Base-by-base conservation (phyloP, 345 rosid species). In the Salix suchowensis region DNA sequence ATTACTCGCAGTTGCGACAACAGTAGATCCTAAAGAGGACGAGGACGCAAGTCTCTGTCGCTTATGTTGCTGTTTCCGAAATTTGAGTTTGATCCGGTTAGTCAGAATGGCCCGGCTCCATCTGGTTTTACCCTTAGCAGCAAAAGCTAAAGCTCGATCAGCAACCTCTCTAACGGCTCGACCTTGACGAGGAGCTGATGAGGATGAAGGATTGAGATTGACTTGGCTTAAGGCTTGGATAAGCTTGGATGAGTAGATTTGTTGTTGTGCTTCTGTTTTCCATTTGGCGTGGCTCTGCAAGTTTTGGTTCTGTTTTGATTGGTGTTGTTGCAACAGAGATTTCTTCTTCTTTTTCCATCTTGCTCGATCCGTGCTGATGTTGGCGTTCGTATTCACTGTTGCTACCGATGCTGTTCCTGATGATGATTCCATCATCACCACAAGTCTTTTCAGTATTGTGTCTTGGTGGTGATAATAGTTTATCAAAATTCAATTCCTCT, bases 21-120 rank as follows among this genome's bases (percentile, higher is more conserved):
- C 19, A 13, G 52, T 58, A 23, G 64, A 23, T 24, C 75, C 71
- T 32, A 75, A n/a, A 10, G 74, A 40, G 2, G 80, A n/a, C 3
- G 83, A 80, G 10, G 80, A 62, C 21, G 79, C 74, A 23, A 71
- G 83, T 77, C 84, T 83, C 74, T 79, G 92, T 76, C 87, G 87
- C 82, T 86, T 58, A 58, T 58, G 88, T 84, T 73, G 87, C 67
- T 78, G 78, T 79, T 91, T 96, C 74, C 94, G 84, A 80, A 93
- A 94, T 85, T 91, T 96, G 58, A 94, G 85, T 81, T 90, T 96
- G 28, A 94, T 82, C 76, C 94, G 86, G 54, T 79, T 88, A 0
- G 92, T 87, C 74, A 96, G 78, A 62, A 96, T 91, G 55, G 99
- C 98, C 67, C 97, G 88, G 80, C 99, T 96, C 99, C 99, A 96